phyloP scores from a whole-genome alignment of 2,329 filamentous ascomycete genomes.

The Paecilomyces variotii region DNA sequence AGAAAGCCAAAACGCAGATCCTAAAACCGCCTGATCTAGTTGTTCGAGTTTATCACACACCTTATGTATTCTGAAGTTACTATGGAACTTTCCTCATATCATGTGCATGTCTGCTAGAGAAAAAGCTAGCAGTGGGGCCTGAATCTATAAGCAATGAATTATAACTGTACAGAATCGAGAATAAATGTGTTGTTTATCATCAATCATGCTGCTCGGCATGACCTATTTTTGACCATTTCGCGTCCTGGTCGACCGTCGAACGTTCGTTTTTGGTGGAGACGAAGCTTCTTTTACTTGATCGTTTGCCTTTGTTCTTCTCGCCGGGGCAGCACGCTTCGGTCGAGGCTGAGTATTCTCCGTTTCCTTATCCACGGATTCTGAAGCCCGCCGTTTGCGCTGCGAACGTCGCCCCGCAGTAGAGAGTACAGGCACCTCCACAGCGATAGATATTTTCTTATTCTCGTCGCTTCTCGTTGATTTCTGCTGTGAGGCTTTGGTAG shows the following conservation, averaged over 20 bases:
- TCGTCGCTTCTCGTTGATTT: neutral
- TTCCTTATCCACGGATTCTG: constrained; percentile 2
- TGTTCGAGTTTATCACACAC: neutral
- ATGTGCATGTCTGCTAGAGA: neutral
- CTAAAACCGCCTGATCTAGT: neutral
- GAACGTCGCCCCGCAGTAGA: neutral
- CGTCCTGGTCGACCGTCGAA: neutral
- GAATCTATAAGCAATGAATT: neutral
- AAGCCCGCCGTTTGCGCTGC: neutral
- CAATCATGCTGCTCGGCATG: neutral
- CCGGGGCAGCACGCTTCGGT: neutral
- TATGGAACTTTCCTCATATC: neutral
- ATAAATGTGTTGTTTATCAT: neutral
- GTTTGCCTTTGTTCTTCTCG: neutral
- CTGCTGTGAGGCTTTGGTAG: neutral
- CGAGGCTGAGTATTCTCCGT: neutral
- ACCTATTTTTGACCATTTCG: neutral
- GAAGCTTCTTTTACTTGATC: neutral
- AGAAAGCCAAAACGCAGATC: neutral
- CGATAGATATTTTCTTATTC: constrained; percentile 1
- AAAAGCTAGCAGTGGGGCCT: neutral
- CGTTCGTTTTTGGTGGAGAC: neutral
- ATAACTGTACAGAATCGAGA: neutral
- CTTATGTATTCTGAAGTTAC: neutral
- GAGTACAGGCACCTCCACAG: constrained; percentile 6